Conservation (phyloP, 2,329 filamentous ascomycete species). For the Ustulina deusta region DNA sequence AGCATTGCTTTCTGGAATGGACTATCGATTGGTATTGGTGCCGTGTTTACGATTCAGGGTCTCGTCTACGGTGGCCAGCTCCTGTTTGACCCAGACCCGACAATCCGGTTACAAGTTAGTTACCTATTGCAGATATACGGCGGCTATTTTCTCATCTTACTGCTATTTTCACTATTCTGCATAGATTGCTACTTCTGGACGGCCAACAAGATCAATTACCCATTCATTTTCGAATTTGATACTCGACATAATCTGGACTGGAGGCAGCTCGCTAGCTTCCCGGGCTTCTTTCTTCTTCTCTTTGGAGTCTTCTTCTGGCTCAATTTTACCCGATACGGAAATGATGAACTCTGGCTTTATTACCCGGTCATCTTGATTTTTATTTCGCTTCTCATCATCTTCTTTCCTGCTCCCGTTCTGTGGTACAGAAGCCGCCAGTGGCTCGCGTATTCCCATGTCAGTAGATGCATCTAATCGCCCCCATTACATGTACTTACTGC, state of each 20-base stretch:
- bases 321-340: conserved; percentile 81
- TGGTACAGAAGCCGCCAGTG: conserved; percentile 83
- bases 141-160: conserved; percentile 87
- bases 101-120: conserved; percentile 65
- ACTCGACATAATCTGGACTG: conserved; percentile 87
- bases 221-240: conserved; percentile 97
- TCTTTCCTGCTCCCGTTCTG: conserved; percentile 79
- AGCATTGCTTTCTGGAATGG: conserved; percentile 71
- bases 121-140: conserved; percentile 91
- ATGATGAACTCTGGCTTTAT: conserved; percentile 79
- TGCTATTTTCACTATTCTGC: conserved; percentile 86
- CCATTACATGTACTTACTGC: conserved; percentile 44
- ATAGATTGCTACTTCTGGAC: conserved; percentile 87
- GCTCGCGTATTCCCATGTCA: conserved; percentile 89
- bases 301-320: conserved; percentile 87
- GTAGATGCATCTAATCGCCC: conserved; percentile 50
- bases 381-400: conserved; percentile 74
- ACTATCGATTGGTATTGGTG: conserved; percentile 75
- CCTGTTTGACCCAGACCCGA: conserved; percentile 61
- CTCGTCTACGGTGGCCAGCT: conserved; percentile 70
- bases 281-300: conserved; percentile 83
- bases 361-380: conserved; percentile 86
- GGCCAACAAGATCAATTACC: conserved; percentile 89
- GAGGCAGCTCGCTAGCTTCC: conserved; percentile 87
- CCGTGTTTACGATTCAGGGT: conserved; percentile 75